Evolutionary conservation across 306 rosid genomes (phyloP).

Genomic region (Trifolium subterraneum): DNA sequence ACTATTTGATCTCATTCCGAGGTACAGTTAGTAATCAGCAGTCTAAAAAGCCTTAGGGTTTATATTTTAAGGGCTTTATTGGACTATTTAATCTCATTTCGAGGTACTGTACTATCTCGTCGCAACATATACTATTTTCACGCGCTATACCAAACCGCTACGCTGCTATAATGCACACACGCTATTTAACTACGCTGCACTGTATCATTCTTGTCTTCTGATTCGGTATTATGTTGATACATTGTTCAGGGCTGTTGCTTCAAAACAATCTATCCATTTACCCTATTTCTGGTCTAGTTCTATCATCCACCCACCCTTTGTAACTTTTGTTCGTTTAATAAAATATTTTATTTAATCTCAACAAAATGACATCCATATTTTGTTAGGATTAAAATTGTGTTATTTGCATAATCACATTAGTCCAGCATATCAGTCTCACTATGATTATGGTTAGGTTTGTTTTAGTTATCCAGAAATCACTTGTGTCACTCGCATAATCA

Average conservation of each 20-base stretch:
- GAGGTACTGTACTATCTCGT: neutral
- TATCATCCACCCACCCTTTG: constrained; percentile 6
- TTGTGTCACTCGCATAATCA: too few relatives aligned
- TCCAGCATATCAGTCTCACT: neutral
- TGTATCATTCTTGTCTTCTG: neutral
- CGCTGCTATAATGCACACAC: neutral
- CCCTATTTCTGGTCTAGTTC: neutral
- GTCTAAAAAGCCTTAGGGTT: neutral
- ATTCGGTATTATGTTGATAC: neutral
- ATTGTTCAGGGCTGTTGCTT: neutral
- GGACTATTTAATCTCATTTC: neutral
- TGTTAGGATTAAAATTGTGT: neutral
- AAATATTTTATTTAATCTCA: neutral
- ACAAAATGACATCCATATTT: neutral
- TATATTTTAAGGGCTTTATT: neutral
- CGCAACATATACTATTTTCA: neutral
- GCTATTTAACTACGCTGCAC: neutral
- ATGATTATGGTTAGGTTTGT: constrained; percentile 4
- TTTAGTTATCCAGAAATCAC: neutral
- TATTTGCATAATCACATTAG: neutral
- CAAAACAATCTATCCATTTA: neutral
- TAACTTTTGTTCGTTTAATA: neutral
- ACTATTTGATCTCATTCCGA: too few relatives aligned
- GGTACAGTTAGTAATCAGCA: too few relatives aligned
- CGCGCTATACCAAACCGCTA: neutral